Evolutionary conservation across 768 basidiomycete species (phyloP).

Genomic region (Clavulina sp.): DNA sequence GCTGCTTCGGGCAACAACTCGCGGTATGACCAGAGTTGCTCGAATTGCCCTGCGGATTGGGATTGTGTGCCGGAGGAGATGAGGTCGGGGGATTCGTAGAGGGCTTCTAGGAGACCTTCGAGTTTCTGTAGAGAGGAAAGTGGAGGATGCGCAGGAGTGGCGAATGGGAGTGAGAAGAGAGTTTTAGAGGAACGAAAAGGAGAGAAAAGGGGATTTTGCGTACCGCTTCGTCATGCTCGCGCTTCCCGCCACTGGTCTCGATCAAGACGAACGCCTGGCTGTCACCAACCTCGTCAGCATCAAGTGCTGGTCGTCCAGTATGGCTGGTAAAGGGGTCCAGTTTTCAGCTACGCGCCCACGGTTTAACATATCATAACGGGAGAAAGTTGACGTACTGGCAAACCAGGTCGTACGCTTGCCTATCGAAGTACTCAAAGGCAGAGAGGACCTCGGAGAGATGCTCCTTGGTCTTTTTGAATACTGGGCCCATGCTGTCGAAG

Average conservation of each 20-base stretch:
- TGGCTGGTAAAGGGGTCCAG: conserved; percentile 35
- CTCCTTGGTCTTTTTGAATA: conserved; percentile 60
- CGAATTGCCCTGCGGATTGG: conserved; percentile 78
- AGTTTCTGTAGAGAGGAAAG: conserved; percentile 51
- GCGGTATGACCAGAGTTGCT: conserved; percentile 77
- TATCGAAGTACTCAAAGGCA: conserved; percentile 93
- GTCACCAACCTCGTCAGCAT: conserved; percentile 53
- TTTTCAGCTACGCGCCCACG: background rate
- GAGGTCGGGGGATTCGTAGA: conserved; percentile 39
- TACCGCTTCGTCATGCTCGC: conserved; percentile 89
- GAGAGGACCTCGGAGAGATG: conserved; percentile 89
- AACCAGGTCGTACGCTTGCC: conserved; percentile 64
- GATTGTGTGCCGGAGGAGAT: conserved; percentile 85
- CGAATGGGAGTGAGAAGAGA: background rate
- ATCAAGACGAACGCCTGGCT: conserved; percentile 81
- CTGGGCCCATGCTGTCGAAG: conserved; percentile 71
- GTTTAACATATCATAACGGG: background rate
- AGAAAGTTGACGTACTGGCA: conserved; percentile 14
- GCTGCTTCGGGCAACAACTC: conserved; percentile 86
- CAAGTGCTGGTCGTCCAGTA: conserved; percentile 60
- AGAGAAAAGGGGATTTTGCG: conserved; percentile 9
- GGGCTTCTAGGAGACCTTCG: conserved; percentile 50
- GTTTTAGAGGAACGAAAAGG: background rate
- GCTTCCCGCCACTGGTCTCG: conserved; percentile 85
- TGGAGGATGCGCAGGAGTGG: background rate